phyloP scores from a whole-genome alignment of 2,329 filamentous ascomycete genomes.

The Cryphonectria naterciae region DNA sequence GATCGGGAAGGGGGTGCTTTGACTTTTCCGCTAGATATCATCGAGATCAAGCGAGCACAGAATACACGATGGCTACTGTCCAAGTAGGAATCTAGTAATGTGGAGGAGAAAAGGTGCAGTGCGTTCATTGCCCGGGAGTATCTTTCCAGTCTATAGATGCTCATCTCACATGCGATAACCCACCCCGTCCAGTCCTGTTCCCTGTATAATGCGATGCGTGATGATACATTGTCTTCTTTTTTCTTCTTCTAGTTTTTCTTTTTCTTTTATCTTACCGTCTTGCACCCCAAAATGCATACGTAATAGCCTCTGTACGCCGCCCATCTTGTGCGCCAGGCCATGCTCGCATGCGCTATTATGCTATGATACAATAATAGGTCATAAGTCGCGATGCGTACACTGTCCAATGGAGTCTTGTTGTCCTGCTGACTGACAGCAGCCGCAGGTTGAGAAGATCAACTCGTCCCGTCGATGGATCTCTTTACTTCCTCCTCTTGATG shows the following conservation, averaged over 20 bases:
- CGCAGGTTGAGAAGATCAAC: not conserved
- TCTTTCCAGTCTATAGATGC: slow-evolving; percentile 7
- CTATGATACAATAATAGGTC: not conserved
- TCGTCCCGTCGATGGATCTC: not conserved
- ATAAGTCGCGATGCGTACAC: not conserved
- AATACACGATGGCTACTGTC: not conserved
- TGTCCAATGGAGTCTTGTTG: not conserved
- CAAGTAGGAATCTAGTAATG: not conserved
- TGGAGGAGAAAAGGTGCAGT: not conserved
- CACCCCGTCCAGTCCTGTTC: slow-evolving; percentile 7
- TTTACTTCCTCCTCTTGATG: slow-evolving; percentile 81
- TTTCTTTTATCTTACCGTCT: not conserved
- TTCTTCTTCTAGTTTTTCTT: not conserved
- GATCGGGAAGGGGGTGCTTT: no score
- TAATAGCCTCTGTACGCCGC: not conserved
- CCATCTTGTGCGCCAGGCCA: slow-evolving; percentile 3
- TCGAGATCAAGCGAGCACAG: not conserved
- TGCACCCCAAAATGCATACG: not conserved
- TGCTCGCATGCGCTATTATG: not conserved
- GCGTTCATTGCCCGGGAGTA: slow-evolving; percentile 4
- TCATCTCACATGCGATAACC: slow-evolving; percentile 1
- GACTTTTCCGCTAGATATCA: no score
- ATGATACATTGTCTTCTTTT: slow-evolving; percentile 16
- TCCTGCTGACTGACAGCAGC: not conserved
- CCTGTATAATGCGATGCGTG: slow-evolving; percentile 17